Evolutionary conservation across 345 rosid genomes (phyloP), one percentile per base, ranked within the genome.

Genomic region (Tarenaya hassleriana): DNA sequence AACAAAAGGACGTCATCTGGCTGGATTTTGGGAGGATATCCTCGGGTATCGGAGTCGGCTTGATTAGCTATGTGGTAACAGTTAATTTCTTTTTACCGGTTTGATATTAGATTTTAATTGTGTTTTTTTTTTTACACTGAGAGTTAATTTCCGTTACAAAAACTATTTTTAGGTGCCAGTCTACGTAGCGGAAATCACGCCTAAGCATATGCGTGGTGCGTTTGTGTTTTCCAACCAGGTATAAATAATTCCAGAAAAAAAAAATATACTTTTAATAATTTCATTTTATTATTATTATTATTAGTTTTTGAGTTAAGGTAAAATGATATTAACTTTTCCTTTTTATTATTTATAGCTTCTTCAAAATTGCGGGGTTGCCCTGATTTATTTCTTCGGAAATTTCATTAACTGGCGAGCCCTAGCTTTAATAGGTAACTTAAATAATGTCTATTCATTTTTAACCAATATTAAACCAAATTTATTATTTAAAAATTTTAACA

Each of bases 101-200:
- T n/a, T n/a, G n/a, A n/a, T n/a, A n/a, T n/a, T n/a, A n/a, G n/a
- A n/a, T n/a, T n/a, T n/a, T n/a, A n/a, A n/a, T n/a, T n/a, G n/a
- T n/a, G n/a, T n/a, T n/a, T n/a, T n/a, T n/a, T n/a, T n/a, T n/a
- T n/a, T n/a, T n/a, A n/a, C n/a, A n/a, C n/a, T n/a, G n/a, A n/a
- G n/a, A n/a, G n/a, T n/a, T n/a, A n/a, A n/a, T n/a, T n/a, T n/a
- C n/a, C n/a, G n/a, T n/a, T n/a, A n/a, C n/a, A n/a, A n/a, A n/a
- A n/a, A n/a, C n/a, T n/a, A n/a, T n/a, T 24, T 24, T 24, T 24
- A 71, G 77, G 77, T 58, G 6, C 77, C 79, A 3, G 74, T 71
- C 13, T 77, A 77, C 34, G 41, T 71, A 29, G 70, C 78, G 19
- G 82, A 77, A 60, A 68, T 77, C 34, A 52, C 78, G 13, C 78